These are phyloP conservation scores for Hondaea fermentalgiana DNA, from an alignment of 108 stramenopile species.

Conservation along the genomic window DNA sequence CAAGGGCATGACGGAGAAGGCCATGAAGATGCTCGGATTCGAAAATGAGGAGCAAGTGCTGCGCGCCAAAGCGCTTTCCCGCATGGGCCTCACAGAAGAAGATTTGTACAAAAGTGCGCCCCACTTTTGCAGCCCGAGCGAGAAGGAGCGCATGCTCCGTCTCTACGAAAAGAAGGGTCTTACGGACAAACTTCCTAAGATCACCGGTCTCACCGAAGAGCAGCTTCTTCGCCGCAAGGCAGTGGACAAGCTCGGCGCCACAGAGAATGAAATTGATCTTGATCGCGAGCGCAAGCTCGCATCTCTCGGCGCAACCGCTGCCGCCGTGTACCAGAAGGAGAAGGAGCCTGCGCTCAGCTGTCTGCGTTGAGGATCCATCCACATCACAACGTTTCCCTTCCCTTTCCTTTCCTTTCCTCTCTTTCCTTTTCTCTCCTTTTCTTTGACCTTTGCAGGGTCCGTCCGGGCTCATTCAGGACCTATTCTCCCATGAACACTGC, in stretches of 20 bases:
- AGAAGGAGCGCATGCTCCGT: not conserved
- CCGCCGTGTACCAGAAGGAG: not conserved
- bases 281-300: not conserved
- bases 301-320: not conserved
- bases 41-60: not conserved
- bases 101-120: not conserved
- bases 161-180: not conserved
- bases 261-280: not conserved
- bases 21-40: not conserved
- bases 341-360: not conserved
- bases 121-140: not conserved
- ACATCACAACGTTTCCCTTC: not conserved
- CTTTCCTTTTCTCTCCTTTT: too few species aligned
- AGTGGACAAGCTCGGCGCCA: constrained; percentile 11
- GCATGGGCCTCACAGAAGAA: not conserved
- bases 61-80: not conserved
- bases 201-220: constrained; percentile 3
- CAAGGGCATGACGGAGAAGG: not conserved
- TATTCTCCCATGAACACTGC: too few species aligned
- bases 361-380: not conserved
- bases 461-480: too few species aligned
- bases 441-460: too few species aligned
- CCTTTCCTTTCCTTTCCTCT: not conserved
- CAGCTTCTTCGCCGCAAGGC: constrained; percentile 9
- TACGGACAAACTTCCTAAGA: not conserved